Evolutionary conservation across 164 flowering plant genomes (phyloP).

Genomic region (Euptelea pleiosperma): DNA sequence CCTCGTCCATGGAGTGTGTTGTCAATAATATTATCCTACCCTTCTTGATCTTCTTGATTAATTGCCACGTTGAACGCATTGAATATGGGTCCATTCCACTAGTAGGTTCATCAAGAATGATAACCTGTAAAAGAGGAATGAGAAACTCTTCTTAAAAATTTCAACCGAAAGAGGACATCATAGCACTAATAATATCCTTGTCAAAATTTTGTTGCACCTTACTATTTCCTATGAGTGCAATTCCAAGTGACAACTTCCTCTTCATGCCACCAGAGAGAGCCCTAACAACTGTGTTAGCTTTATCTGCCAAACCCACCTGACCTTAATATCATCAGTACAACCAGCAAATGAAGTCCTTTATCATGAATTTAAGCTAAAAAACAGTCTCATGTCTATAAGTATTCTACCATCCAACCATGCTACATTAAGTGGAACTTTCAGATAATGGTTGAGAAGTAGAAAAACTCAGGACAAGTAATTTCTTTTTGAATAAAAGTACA

Average conservation of each 20-base stretch:
- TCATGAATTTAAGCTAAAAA: neutral
- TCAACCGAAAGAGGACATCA: constrained; percentile 5
- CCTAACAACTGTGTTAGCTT: constrained; percentile 56
- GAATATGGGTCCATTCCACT: constrained; percentile 99
- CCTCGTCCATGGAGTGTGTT: constrained; percentile 99
- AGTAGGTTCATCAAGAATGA: constrained; percentile 97
- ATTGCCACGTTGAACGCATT: constrained; percentile 97
- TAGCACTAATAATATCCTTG: neutral
- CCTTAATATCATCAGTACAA: constrained; percentile 15
- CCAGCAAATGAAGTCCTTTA: neutral
- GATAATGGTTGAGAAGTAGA: too few species aligned
- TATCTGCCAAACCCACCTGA: constrained; percentile 93
- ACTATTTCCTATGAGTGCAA: constrained; percentile 91
- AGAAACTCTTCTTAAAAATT: neutral
- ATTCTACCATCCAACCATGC: too few species aligned
- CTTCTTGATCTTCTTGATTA: constrained; percentile 81
- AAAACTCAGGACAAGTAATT: too few species aligned
- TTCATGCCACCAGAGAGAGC: constrained; percentile 99
- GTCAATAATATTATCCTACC: constrained; percentile 90
- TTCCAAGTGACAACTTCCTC: constrained; percentile 92
- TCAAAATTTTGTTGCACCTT: constrained; percentile 48
- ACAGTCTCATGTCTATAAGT: too few species aligned
- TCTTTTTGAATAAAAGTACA: too few species aligned
- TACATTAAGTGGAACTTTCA: too few species aligned
- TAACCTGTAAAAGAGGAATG: constrained; percentile 47